Conservation (phyloP, 352 stramenopile species). For the Elongisporangium undulatum region DNA sequence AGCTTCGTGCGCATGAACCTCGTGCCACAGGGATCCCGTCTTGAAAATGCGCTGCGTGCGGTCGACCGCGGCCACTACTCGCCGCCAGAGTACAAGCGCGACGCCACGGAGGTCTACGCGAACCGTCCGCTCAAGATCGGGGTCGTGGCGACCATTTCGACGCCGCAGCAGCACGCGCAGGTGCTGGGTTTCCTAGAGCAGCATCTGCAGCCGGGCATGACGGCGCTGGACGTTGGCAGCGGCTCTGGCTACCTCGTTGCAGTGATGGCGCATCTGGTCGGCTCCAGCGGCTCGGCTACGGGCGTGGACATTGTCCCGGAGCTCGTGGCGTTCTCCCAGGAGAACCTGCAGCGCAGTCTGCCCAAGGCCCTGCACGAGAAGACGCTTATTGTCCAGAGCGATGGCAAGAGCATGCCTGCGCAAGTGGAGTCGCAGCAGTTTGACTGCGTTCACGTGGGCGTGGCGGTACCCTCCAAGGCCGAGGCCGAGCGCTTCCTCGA, state of each 20-base stretch:
- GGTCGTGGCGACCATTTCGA: constrained; percentile 80
- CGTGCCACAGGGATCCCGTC: constrained; percentile 35
- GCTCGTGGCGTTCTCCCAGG: constrained; percentile 57
- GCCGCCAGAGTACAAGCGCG: constrained; percentile 16
- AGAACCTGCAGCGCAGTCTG: constrained; percentile 53
- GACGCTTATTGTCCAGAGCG: constrained; percentile 42
- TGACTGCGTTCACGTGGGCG: constrained; percentile 79
- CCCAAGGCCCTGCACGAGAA: constrained; percentile 23
- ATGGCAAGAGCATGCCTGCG: constrained; percentile 29
- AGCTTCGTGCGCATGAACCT: constrained; percentile 78
- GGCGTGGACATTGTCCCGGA: constrained; percentile 81
- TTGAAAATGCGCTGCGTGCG: constrained; percentile 55
- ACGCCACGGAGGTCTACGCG: constrained; percentile 40
- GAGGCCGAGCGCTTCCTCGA: constrained; percentile 65
- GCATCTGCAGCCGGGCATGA: constrained; percentile 60
- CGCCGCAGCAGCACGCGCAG: constrained; percentile 80
- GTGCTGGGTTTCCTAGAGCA: constrained; percentile 60
- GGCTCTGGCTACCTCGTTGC: constrained; percentile 80
- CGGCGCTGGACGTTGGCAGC: constrained; percentile 67
- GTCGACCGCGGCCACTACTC: constrained; percentile 71
- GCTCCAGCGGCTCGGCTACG: constrained; percentile 38
- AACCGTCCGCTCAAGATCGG: constrained; percentile 80
- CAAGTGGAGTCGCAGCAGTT: constrained; percentile 18
- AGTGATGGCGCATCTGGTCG: constrained; percentile 73
- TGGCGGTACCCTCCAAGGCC: constrained; percentile 71